A percentile compares a stretch with the other conserved stretches of the same genome.
Evolutionary conservation across 1,139 yeast genomes (phyloP).

Genomic region (Pneumocystis carinii): DNA sequence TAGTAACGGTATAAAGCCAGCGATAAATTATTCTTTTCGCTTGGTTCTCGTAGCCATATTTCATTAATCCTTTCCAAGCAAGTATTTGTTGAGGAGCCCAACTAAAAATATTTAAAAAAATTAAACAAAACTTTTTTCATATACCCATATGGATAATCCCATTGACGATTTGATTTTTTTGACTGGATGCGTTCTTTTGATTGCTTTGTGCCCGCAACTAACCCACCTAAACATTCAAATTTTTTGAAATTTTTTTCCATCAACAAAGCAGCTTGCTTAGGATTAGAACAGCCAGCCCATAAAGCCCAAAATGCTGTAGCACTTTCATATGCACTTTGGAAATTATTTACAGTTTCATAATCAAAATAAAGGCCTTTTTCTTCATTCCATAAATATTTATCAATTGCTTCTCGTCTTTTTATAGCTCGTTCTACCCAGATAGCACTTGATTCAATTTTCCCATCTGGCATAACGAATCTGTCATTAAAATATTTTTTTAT

Average conservation of each 20-base stretch:
- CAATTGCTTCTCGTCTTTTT: constrained; percentile 40
- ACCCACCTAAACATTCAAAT: constrained; percentile 77
- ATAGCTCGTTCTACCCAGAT: constrained; percentile 49
- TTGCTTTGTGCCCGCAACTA: constrained; percentile 68
- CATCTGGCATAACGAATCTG: constrained; percentile 23
- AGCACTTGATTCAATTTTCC: constrained; percentile 34
- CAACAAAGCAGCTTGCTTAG: constrained; percentile 55
- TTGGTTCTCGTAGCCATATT: constrained; percentile 54
- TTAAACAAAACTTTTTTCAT: not conserved
- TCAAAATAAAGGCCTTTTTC: constrained; percentile 67
- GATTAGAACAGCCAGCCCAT: constrained; percentile 67
- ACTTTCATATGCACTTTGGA: constrained; percentile 58
- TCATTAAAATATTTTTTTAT: constrained; percentile 46
- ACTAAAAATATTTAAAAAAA: not conserved
- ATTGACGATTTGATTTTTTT: constrained; percentile 73
- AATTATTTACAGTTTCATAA: constrained; percentile 48
- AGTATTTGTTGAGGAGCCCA: constrained; percentile 98
- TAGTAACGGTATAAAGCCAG: constrained; percentile 82
- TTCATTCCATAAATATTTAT: constrained; percentile 75
- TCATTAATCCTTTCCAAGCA: constrained; percentile 74
- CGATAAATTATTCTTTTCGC: constrained; percentile 66
- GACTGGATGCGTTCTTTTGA: constrained; percentile 62
- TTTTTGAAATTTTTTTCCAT: constrained; percentile 47
- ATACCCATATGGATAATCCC: constrained; percentile 88
- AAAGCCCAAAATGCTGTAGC: constrained; percentile 90